These are phyloP conservation scores for Yamadazyma triangularis DNA, from an alignment of 1,139 yeast genomes.

Conservation along the genomic window DNA sequence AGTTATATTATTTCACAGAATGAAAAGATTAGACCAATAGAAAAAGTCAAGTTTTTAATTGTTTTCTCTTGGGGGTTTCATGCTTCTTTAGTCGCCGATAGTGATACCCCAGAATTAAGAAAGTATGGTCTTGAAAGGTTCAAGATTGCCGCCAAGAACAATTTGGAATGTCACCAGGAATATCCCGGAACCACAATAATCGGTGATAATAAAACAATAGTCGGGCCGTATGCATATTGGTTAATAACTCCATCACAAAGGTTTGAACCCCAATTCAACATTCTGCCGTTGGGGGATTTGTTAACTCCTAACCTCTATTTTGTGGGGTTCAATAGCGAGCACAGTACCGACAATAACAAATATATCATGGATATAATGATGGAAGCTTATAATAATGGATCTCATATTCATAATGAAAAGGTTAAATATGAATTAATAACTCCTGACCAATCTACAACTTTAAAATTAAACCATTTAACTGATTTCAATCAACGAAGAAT, in stretches of 20 bases:
- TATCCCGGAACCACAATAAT: constrained; percentile 42
- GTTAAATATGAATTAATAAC: constrained; percentile 40
- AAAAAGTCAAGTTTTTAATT: constrained; percentile 45
- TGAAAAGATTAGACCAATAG: constrained; percentile 8
- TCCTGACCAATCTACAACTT: constrained; percentile 18
- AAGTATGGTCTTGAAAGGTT: constrained; percentile 65
- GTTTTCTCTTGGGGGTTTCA: constrained; percentile 86
- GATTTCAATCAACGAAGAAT: constrained; percentile 30
- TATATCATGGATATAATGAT: constrained; percentile 54
- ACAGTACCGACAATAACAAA: constrained; percentile 5
- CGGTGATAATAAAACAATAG: constrained; percentile 6
- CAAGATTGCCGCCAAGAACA: constrained; percentile 57
- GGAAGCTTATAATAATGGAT: constrained; percentile 50
- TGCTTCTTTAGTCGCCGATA: constrained; percentile 77
- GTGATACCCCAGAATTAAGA: constrained; percentile 66
- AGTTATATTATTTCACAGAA: constrained; percentile 25
- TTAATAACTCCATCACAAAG: constrained; percentile 56
- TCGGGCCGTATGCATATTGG: constrained; percentile 61
- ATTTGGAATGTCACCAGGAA: constrained; percentile 44
- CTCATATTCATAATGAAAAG: constrained; percentile 28
- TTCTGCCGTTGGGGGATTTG: constrained; percentile 67
- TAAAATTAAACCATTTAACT: constrained; percentile 19
- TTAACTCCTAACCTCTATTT: constrained; percentile 48
- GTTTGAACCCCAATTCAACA: constrained; percentile 64
- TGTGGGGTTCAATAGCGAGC: constrained; percentile 46